A percentile compares a stretch with the other conserved stretches of the same genome.
These are phyloP conservation scores for Stemphylium lycopersici DNA, from an alignment of 2,329 filamentous ascomycete species.

Conservation along the genomic window DNA sequence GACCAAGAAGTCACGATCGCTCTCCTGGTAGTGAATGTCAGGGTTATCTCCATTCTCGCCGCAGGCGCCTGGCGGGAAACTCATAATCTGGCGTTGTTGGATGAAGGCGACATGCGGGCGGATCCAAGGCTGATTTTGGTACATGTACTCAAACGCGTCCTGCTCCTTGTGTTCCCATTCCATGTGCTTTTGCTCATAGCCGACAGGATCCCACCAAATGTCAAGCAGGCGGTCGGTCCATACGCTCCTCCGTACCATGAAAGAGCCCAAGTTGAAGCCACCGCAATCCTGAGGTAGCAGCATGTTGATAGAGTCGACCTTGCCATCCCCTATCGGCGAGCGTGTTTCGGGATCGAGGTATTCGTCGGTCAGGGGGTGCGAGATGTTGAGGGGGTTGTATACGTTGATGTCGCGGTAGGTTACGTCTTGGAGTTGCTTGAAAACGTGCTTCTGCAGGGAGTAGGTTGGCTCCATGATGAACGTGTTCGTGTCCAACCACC, in stretches of 20 bases:
- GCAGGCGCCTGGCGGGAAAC: constrained; percentile 90
- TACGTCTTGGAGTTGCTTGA: constrained; percentile 74
- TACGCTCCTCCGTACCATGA: constrained; percentile 82
- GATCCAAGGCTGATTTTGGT: constrained; percentile 90
- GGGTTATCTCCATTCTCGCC: constrained; percentile 76
- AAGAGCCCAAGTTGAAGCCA: constrained; percentile 95
- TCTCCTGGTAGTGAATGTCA: constrained; percentile 82
- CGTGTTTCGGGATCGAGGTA: constrained; percentile 78
- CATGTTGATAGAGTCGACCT: constrained; percentile 80
- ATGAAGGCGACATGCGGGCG: constrained; percentile 87
- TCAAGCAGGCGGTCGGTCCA: constrained; percentile 94
- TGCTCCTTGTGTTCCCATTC: constrained; percentile 99
- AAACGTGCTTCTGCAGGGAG: constrained; percentile 88
- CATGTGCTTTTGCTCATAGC: constrained; percentile 98
- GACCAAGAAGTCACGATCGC: constrained; percentile 88
- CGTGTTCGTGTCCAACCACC: constrained; percentile 98
- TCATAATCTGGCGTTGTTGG: constrained; percentile 90
- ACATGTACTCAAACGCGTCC: constrained; percentile 91
- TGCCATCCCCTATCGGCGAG: constrained; percentile 78
- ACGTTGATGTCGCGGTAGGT: constrained; percentile 95
- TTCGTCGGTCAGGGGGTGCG: constrained; percentile 74
- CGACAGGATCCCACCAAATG: constrained; percentile 97
- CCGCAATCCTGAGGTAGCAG: constrained; percentile 91
- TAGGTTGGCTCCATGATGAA: constrained; percentile 96
- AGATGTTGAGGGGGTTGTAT: constrained; percentile 94